A percentile compares a stretch with the other conserved stretches of the same genome.
Conservation (phyloP, 2,329 filamentous ascomycete genomes). For the Colletotrichum tanaceti region DNA sequence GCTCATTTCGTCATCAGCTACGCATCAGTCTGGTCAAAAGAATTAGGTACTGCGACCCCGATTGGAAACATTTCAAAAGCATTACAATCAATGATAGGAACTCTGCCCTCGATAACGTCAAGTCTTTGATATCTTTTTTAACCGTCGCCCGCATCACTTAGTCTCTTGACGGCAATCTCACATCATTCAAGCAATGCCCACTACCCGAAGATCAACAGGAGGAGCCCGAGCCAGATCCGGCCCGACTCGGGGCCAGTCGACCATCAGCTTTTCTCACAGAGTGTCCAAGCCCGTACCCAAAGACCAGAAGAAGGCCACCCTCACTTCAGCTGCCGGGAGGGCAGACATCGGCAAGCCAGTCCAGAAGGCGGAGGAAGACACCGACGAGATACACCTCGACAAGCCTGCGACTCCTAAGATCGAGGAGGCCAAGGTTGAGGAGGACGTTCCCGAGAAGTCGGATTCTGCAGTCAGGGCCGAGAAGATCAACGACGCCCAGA, state of each 20-base stretch:
- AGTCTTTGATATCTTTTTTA: neutral
- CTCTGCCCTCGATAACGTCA: neutral
- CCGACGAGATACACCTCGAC: slow-evolving; percentile 42
- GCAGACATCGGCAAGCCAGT: slow-evolving; percentile 41
- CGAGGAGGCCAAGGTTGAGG: slow-evolving; percentile 45
- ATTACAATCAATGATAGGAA: neutral
- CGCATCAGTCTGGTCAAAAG: neutral
- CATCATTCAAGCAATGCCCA: slow-evolving; percentile 56
- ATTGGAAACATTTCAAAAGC: slow-evolving; percentile 27
- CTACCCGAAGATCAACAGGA: slow-evolving; percentile 61
- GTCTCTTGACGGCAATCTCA: slow-evolving; percentile 15
- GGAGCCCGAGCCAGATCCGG: slow-evolving; percentile 51
- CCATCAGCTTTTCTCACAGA: slow-evolving; percentile 67
- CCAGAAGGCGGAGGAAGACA: slow-evolving; percentile 41
- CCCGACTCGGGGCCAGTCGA: slow-evolving; percentile 62
- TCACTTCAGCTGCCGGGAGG: slow-evolving; percentile 47
- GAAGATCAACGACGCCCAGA: slow-evolving; percentile 73
- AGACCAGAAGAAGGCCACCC: slow-evolving; percentile 56
- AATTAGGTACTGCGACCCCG: slow-evolving; percentile 13
- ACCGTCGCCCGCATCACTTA: neutral
- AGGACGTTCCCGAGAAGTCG: slow-evolving; percentile 56
- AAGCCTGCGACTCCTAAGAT: slow-evolving; percentile 44
- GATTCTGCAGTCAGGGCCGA: slow-evolving; percentile 69
- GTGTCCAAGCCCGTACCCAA: slow-evolving; percentile 66
- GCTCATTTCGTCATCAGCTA: slow-evolving; percentile 40